Percentiles rank a stretch among this genome's conserved stretches.
These are phyloP conservation scores for Cocos nucifera DNA, from an alignment of 176 grass and related monocot genomes.

Conservation along the genomic window DNA sequence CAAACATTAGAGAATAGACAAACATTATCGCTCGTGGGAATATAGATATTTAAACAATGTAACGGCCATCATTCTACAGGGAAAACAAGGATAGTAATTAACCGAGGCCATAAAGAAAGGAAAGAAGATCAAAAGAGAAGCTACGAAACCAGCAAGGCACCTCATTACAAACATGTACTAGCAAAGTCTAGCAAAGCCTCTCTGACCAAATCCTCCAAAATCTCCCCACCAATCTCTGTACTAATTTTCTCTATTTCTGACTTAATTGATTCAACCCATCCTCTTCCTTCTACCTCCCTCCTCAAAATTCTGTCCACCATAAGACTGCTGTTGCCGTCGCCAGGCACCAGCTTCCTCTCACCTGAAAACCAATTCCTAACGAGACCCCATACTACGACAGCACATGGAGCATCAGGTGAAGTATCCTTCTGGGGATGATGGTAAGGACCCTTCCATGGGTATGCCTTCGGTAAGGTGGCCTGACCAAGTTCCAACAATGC, in stretches of 20 bases:
- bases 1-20: no score
- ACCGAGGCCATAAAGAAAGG: no score
- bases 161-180: slow-evolving; percentile 22
- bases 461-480: slow-evolving; percentile 20
- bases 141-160: background rate
- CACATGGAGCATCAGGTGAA: slow-evolving; percentile 10
- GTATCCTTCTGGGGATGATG: slow-evolving; percentile 7
- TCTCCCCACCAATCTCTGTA: slow-evolving; percentile 30
- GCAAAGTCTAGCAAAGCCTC: slow-evolving; percentile 31
- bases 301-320: slow-evolving; percentile 48
- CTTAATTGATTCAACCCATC: slow-evolving; percentile 38
- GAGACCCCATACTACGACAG: slow-evolving; percentile 38
- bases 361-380: slow-evolving; percentile 48
- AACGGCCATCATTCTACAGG: no score
- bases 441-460: slow-evolving; percentile 33
- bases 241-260: slow-evolving; percentile 39
- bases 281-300: slow-evolving; percentile 47
- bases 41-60: no score
- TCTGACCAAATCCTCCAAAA: slow-evolving; percentile 57
- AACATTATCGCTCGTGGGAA: no score
- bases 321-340: slow-evolving; percentile 19
- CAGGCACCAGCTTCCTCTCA: slow-evolving; percentile 18
- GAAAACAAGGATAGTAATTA: no score
- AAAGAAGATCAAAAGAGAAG: no score
- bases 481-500: slow-evolving; percentile 55